Evolutionary conservation across 495 filamentous ascomycete genomes (phyloP).

Genomic region (Penicillium goetzii): DNA sequence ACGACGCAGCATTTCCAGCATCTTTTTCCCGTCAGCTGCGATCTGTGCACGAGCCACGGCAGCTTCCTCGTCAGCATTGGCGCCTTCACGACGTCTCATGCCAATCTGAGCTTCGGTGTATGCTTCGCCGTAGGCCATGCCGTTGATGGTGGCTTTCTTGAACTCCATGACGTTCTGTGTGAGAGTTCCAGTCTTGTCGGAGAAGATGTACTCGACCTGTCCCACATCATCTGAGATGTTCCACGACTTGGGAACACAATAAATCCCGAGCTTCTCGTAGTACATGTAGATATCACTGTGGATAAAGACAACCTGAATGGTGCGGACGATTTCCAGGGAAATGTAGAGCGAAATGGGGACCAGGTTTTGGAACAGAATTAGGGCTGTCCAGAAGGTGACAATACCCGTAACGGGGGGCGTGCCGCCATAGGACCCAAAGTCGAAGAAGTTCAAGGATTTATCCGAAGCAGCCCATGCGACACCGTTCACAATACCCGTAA

Average conservation of each 20-base stretch:
- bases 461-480: conserved; percentile 74
- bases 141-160: conserved; percentile 96
- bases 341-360: conserved; percentile 98
- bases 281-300: conserved; percentile 96
- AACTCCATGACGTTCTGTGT: conserved; percentile 99
- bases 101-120: conserved; percentile 96
- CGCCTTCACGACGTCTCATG: conserved; percentile 87
- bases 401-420: conserved; percentile 80
- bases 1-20: conserved; percentile 71
- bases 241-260: conserved; percentile 97
- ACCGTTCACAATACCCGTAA: conserved; percentile 84
- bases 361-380: conserved; percentile 98
- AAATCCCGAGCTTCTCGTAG: conserved; percentile 89
- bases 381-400: conserved; percentile 91
- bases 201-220: conserved; percentile 99
- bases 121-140: conserved; percentile 91
- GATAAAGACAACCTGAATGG: conserved; percentile 94
- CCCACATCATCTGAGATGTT: conserved; percentile 98
- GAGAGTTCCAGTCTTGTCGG: conserved; percentile 97
- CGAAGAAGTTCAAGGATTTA: conserved; percentile 80
- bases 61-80: conserved; percentile 80
- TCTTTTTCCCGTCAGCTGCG: conserved; percentile 69
- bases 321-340: conserved; percentile 93
- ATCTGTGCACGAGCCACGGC: conserved; percentile 77
- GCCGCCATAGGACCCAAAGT: conserved; percentile 82